A percentile compares a stretch with the other conserved stretches of the same genome.
phyloP scores from a whole-genome alignment of 371 early-diverging fungal genomes.

The Smittium culicis region DNA sequence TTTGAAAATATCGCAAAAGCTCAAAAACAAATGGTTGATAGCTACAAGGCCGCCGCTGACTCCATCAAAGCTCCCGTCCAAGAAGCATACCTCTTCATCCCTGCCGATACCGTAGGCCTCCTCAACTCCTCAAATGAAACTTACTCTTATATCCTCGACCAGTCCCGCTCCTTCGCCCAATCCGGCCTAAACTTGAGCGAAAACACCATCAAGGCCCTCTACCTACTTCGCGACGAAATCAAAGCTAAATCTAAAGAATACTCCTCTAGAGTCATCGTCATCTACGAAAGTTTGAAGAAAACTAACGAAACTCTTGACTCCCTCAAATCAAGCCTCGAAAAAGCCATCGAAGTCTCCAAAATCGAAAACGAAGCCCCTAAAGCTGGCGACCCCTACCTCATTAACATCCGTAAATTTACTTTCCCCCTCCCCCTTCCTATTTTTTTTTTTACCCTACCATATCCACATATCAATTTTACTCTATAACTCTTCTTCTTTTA shows the following conservation, averaged over 20 bases:
- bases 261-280: conserved; percentile 11
- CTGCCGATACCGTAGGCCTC: conserved; percentile 16
- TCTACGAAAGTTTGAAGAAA: conserved; percentile 17
- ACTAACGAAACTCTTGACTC: conserved; percentile 10
- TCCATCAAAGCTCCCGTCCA: conserved; percentile 21
- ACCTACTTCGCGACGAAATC: conserved; percentile 13
- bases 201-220: conserved; percentile 15
- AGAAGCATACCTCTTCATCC: conserved; percentile 20
- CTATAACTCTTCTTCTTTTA: too few species aligned
- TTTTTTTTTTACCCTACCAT: neutral
- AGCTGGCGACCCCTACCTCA: conserved; percentile 25
- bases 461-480: too few species aligned
- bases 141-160: conserved; percentile 21
- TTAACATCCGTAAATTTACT: conserved; percentile 18
- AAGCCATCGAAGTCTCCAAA: conserved; percentile 17
- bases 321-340: conserved; percentile 15
- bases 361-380: conserved; percentile 5
- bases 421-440: neutral
- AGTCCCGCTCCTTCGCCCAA: conserved; percentile 22
- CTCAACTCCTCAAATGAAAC: conserved; percentile 17
- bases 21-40: conserved; percentile 26
- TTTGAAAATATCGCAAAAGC: conserved; percentile 28
- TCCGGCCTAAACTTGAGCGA: conserved; percentile 17
- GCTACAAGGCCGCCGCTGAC: conserved; percentile 27
- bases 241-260: conserved; percentile 13